These are phyloP conservation scores for Dryas alaskensis DNA, from an alignment of 306 rosid species.

Conservation along the genomic window DNA sequence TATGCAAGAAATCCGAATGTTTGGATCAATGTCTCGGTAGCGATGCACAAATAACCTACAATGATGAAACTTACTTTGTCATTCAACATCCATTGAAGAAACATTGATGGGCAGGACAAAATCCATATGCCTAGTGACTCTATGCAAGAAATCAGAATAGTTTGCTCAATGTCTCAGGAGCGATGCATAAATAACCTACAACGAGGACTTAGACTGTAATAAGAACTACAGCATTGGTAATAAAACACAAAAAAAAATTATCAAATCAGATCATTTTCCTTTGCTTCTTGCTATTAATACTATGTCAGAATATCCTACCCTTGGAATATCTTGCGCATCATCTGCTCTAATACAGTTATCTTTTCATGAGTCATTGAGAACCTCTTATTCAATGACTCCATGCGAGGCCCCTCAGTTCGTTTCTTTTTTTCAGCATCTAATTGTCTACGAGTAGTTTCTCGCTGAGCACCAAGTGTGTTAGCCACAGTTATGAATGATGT, in stretches of 20 bases:
- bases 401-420: conserved; percentile 81
- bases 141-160: conserved; percentile 83
- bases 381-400: conserved; percentile 86
- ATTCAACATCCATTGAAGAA: conserved; percentile 94
- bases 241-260: not conserved
- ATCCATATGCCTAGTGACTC: conserved; percentile 91
- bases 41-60: conserved; percentile 98
- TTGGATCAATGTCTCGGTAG: conserved; percentile 88
- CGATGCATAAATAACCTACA: conserved; percentile 97
- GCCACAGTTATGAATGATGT: conserved; percentile 83
- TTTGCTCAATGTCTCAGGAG: conserved; percentile 86
- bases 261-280: conserved; percentile 2
- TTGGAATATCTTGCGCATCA: conserved; percentile 96
- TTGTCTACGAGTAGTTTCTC: conserved; percentile 95
- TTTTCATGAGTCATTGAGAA: conserved; percentile 78
- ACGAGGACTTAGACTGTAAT: conserved; percentile 29
- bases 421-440: conserved; percentile 97
- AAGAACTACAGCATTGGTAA: conserved; percentile 22
- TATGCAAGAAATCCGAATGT: conserved; percentile 84
- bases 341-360: conserved; percentile 82
- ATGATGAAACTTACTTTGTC: conserved; percentile 65
- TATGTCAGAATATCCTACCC: conserved; percentile 62
- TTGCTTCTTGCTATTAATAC: conserved; percentile 7
- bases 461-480: conserved; percentile 78
- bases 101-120: conserved; percentile 87